Percentiles rank a stretch among this genome's conserved stretches.
phyloP scores from a whole-genome alignment of 1,284 basidiomycete species.

The Trametes sp. region DNA sequence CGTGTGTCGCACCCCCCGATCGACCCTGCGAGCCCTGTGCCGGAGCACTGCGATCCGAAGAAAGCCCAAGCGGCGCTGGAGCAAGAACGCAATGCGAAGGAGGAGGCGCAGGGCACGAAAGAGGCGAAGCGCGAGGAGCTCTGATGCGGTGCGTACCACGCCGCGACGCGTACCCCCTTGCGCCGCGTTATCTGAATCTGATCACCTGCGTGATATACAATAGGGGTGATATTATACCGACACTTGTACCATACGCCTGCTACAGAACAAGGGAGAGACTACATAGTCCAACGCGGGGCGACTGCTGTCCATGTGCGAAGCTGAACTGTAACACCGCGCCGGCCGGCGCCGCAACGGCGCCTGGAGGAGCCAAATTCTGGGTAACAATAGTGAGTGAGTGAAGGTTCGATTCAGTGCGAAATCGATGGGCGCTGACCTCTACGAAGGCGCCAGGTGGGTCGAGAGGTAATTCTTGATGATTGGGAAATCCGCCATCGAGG shows the following conservation, averaged over 20 bases:
- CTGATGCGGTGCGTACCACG: constrained; percentile 31
- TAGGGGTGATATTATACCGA: constrained; percentile 22
- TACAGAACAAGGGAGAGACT: constrained; percentile 24
- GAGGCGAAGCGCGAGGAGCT: constrained; percentile 47
- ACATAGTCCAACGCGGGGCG: constrained; percentile 16
- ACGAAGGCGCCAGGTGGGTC: constrained; percentile 60
- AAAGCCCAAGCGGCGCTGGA: constrained; percentile 44
- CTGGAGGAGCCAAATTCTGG: constrained; percentile 11
- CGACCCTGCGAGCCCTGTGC: constrained; percentile 81
- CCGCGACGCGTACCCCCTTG: not conserved
- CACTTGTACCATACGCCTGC: constrained; percentile 27
- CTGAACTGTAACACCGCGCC: not conserved
- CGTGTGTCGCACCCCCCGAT: constrained; percentile 78
- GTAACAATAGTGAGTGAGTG: constrained; percentile 22
- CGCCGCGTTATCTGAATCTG: constrained; percentile 19
- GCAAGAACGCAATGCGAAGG: constrained; percentile 35
- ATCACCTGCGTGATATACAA: constrained; percentile 23
- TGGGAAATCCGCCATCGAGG: constrained; percentile 82
- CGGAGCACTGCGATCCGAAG: constrained; percentile 78
- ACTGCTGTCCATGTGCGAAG: constrained; percentile 11
- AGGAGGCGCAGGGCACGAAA: constrained; percentile 36
- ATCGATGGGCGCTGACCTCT: constrained; percentile 16
- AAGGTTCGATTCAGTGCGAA: constrained; percentile 12
- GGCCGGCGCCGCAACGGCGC: constrained; percentile 5
- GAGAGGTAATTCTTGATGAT: constrained; percentile 79